These are phyloP conservation scores for Chaetomium cochliodes DNA, from an alignment of 495 filamentous ascomycete species.

Conservation along the genomic window DNA sequence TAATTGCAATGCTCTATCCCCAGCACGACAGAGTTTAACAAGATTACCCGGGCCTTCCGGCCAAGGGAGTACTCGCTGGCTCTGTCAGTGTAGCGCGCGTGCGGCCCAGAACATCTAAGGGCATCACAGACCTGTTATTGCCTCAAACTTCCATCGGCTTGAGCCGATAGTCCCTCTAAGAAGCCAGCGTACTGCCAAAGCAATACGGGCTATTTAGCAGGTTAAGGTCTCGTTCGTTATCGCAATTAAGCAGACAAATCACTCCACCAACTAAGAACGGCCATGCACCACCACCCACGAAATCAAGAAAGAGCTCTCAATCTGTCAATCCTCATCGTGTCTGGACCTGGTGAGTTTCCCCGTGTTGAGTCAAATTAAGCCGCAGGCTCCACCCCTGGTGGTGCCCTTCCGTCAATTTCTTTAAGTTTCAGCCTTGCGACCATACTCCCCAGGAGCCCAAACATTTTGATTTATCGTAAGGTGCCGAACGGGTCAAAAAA, in stretches of 20 bases:
- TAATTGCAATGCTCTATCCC: constrained; percentile 78
- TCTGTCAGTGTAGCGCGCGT: constrained; percentile 71
- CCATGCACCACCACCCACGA: constrained; percentile 64
- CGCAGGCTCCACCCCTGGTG: constrained; percentile 59
- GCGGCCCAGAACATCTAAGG: constrained; percentile 72
- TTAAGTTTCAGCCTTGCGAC: constrained; percentile 63
- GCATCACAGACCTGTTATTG: constrained; percentile 72
- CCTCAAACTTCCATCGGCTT: constrained; percentile 69
- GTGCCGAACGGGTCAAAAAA: constrained; percentile 63
- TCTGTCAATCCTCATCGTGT: constrained; percentile 66
- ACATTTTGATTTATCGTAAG: constrained; percentile 67
- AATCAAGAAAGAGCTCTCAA: constrained; percentile 66
- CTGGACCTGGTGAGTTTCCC: constrained; percentile 47
- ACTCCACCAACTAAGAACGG: constrained; percentile 67
- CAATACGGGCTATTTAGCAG: constrained; percentile 67
- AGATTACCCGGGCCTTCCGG: constrained; percentile 72
- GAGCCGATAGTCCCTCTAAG: constrained; percentile 69
- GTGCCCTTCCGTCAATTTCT: constrained; percentile 68
- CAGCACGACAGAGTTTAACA: constrained; percentile 75
- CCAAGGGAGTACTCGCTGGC: constrained; percentile 68
- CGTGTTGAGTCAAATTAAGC: constrained; percentile 13
- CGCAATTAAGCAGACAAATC: constrained; percentile 75
- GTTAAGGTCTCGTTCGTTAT: constrained; percentile 75
- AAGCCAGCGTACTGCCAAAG: constrained; percentile 64
- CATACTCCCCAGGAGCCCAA: constrained; percentile 73